Evolutionary conservation across 805 yeast genomes (phyloP), one percentile per base, ranked within the genome.

Genomic region (Yamadazyma akitaensis): DNA sequence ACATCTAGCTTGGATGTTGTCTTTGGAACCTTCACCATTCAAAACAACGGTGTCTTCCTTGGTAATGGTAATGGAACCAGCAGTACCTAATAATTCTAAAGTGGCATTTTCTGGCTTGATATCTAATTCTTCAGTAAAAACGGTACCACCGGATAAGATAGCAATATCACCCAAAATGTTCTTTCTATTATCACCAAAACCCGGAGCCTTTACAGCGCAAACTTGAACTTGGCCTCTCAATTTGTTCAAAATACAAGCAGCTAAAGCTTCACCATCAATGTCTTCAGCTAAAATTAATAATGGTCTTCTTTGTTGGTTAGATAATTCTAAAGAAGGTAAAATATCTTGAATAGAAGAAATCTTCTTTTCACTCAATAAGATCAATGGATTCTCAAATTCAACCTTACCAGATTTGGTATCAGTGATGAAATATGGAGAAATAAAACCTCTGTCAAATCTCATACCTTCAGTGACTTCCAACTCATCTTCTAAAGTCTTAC

Each of bases 161-260:
- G 97, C 96, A 69, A 94, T 83, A 70, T 94, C 99, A 57, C 96
- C 97, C 53, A 94, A 76, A 55, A 88, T 90, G 79, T 90, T 90
- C 80, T 88, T 88, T 76, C 97, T 86, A 84, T 94, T 91, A 77
- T 94, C 99, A 70, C 98, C 99, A 63, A 92, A 94, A 44, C 99
- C 99, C 61, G 99, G 99, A 30, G 98, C 96, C 79, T 91, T 92
- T 56, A 94, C 97, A 58, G 94, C 95, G 66, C 94, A 87, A 51
- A 94, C 97, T 72, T 89, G 95, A 51, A 94, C 97, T 77, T 92
- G 98, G 57, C 97, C 97, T 76, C 97, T 87, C 64, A 94, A 80
- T 76, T 94, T 94, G 82, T 94, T 94, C 68, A 94, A 80, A 60
- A 94, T 85, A 73, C 98, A 90, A 55, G 97, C 97, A 58, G 98